phyloP scores from a whole-genome alignment of 164 flowering plant species.

The Amborella trichopoda region DNA sequence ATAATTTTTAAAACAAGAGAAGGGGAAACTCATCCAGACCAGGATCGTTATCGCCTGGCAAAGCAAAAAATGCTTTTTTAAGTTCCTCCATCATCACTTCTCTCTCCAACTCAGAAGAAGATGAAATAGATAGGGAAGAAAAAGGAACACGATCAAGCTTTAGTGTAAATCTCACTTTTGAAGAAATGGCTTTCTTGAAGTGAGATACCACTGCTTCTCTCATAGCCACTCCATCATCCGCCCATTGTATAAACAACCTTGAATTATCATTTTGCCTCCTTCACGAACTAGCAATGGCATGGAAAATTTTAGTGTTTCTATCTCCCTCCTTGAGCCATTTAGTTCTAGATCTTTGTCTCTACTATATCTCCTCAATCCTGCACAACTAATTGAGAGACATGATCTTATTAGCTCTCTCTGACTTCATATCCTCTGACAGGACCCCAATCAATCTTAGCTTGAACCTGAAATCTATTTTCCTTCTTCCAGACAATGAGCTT shows the following conservation, averaged over 20 bases:
- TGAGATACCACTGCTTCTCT: neutral
- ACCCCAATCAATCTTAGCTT: no score
- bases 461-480: no score
- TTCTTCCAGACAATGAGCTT: no score
- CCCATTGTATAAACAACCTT: neutral
- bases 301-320: neutral
- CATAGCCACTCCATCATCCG: neutral
- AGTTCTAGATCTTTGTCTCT: neutral
- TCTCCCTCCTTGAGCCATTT: neutral
- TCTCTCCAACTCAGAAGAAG: no score
- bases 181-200: neutral
- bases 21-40: neutral
- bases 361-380: no score
- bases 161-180: neutral
- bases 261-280: neutral
- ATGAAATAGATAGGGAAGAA: no score
- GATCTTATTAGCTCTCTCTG: no score
- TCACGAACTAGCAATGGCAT: neutral
- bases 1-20: neutral
- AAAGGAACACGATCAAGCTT: no score
- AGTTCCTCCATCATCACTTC: neutral
- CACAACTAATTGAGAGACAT: no score
- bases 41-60: neutral
- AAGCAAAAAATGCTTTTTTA: neutral
- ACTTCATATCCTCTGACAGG: no score